Conservation (phyloP, 345 rosid species). For the Moricandia arvensis region DNA sequence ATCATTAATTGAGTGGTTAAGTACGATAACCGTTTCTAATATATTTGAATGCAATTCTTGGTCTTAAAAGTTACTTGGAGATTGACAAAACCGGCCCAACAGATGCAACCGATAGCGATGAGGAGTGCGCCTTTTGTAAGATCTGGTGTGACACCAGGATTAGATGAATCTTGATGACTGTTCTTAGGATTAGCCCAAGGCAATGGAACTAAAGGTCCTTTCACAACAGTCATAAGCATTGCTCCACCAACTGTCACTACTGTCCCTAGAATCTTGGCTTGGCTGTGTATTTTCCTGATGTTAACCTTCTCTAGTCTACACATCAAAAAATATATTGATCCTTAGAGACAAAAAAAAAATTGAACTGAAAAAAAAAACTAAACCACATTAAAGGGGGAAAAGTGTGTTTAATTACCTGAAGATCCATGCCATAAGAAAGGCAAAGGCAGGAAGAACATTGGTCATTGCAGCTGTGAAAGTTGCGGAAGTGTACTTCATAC, state of each 20-base stretch:
- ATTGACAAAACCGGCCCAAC: conserved; percentile 65
- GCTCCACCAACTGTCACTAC: conserved; percentile 88
- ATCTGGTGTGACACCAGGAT: conserved; percentile 37
- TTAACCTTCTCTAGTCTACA: conserved; percentile 74
- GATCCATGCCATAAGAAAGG: conserved; percentile 85
- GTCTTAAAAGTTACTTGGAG: conserved; percentile 51
- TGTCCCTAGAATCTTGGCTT: conserved; percentile 85
- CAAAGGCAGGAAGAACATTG: conserved; percentile 81
- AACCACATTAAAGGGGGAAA: neutral
- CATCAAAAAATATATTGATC: neutral
- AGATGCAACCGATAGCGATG: conserved; percentile 47
- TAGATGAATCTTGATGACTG: conserved; percentile 23
- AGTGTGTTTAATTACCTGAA: conserved; percentile 43
- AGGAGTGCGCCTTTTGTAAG: conserved; percentile 59
- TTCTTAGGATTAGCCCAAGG: conserved; percentile 61
- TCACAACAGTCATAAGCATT: conserved; percentile 72
- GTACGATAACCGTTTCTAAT: neutral
- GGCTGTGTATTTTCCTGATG: conserved; percentile 55
- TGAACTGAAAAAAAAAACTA: neutral
- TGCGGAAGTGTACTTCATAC: conserved; percentile 86
- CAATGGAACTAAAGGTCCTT: conserved; percentile 56
- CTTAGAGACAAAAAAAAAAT: neutral
- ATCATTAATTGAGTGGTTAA: neutral
- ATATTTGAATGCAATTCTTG: neutral
- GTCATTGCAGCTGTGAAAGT: conserved; percentile 75